Evolutionary conservation across 2,329 filamentous ascomycete genomes (phyloP).

Genomic region (Pseudogymnoascus sp.): DNA sequence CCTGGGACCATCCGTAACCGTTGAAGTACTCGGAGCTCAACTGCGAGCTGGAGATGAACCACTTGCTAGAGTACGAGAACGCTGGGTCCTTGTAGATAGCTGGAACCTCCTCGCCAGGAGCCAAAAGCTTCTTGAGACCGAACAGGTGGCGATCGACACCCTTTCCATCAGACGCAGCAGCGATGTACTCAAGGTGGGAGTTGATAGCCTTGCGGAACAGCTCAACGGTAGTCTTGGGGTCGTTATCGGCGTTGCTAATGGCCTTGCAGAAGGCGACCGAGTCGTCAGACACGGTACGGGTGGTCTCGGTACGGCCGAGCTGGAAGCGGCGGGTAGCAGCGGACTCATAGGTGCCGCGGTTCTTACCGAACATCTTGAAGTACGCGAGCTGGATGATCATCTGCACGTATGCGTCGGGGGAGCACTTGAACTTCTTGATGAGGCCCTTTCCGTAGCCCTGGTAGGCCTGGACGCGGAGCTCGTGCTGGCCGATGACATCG

Average conservation of each 20-base stretch:
- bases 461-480: constrained; percentile 90
- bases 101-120: constrained; percentile 72
- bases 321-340: constrained; percentile 93
- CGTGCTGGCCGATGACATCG: constrained; percentile 75
- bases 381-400: constrained; percentile 98
- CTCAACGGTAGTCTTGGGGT: constrained; percentile 59
- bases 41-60: constrained; percentile 86
- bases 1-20: constrained; percentile 97
- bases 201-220: constrained; percentile 77
- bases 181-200: constrained; percentile 84
- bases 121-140: constrained; percentile 84
- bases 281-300: constrained; percentile 84
- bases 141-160: constrained; percentile 97
- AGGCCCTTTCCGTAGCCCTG: constrained; percentile 96
- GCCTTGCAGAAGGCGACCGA: constrained; percentile 83
- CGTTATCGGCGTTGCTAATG: constrained; percentile 63
- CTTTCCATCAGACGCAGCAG: constrained; percentile 80
- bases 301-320: constrained; percentile 92
- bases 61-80: constrained; percentile 73
- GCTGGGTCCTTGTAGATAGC: constrained; percentile 81
- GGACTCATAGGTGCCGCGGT: constrained; percentile 94
- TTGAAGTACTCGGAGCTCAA: constrained; percentile 97
- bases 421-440: constrained; percentile 99
- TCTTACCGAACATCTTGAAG: constrained; percentile 98
- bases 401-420: constrained; percentile 93